Conservation (phyloP, 805 yeast genomes). For the Phaffomyces thermotolerans region DNA sequence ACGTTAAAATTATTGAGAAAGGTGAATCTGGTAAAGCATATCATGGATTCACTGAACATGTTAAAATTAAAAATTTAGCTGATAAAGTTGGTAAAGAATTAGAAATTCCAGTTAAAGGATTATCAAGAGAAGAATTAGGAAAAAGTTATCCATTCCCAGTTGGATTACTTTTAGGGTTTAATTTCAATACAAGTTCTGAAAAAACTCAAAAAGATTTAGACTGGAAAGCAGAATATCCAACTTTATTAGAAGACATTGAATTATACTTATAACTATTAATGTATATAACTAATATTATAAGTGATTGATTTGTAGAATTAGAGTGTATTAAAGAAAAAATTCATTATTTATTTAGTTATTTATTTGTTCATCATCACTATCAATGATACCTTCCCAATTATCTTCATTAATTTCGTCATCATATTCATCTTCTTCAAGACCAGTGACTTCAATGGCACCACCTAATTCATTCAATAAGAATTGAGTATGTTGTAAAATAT, state of each 20-base stretch:
- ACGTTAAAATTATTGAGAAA: conserved; percentile 22
- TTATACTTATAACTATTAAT: too few species aligned
- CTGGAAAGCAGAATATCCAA: conserved; percentile 22
- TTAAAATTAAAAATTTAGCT: conserved; percentile 23
- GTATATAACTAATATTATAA: too few species aligned
- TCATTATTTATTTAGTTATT: too few species aligned
- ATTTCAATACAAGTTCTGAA: conserved; percentile 12
- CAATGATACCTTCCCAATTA: conserved; percentile 49
- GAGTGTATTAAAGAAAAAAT: too few species aligned
- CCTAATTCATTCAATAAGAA: conserved; percentile 50
- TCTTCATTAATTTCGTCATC: conserved; percentile 26
- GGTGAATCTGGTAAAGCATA: conserved; percentile 22
- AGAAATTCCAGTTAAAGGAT: conserved; percentile 15
- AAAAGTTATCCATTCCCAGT: not conserved
- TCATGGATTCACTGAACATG: conserved; percentile 22
- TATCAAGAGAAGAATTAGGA: not conserved
- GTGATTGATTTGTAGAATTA: too few species aligned
- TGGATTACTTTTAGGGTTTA: conserved; percentile 4
- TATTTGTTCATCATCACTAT: conserved; percentile 26
- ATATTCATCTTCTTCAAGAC: conserved; percentile 35
- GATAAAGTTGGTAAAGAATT: conserved; percentile 20
- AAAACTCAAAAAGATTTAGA: conserved; percentile 19
- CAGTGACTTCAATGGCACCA: conserved; percentile 60
- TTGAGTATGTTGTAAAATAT: conserved; percentile 46
- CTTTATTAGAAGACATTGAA: conserved; percentile 22